A percentile compares a stretch with the other conserved stretches of the same genome.
phyloP scores from a whole-genome alignment of 495 filamentous ascomycete genomes.

The Ramalina intermedia region DNA sequence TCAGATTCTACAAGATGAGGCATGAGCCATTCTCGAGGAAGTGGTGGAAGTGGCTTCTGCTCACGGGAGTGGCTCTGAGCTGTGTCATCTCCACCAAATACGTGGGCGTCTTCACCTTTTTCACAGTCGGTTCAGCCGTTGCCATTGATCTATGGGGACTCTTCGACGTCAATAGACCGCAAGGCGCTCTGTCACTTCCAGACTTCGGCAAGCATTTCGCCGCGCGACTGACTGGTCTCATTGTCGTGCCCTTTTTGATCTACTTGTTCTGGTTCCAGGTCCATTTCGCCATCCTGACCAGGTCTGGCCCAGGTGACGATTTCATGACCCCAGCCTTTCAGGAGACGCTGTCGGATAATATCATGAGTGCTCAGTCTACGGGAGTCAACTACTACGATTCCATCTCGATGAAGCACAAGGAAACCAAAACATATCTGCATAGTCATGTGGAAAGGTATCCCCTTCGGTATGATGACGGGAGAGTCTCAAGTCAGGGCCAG shows the following conservation, averaged over 20 bases:
- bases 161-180: slow-evolving; percentile 68
- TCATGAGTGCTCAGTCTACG: slow-evolving; percentile 73
- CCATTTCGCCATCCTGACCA: slow-evolving; percentile 78
- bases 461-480: slow-evolving; percentile 89
- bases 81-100: slow-evolving; percentile 99
- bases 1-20: slow-evolving; percentile 94
- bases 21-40: slow-evolving; percentile 82
- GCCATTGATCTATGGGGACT: slow-evolving; percentile 90
- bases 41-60: slow-evolving; percentile 98
- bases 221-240: slow-evolving; percentile 68
- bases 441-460: slow-evolving; percentile 84
- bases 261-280: slow-evolving; percentile 99
- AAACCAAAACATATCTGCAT: slow-evolving; percentile 91
- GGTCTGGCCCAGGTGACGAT: slow-evolving; percentile 89
- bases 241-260: slow-evolving; percentile 87
- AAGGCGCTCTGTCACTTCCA: slow-evolving; percentile 59
- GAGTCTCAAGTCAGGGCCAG: slow-evolving; percentile 93
- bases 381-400: slow-evolving; percentile 81
- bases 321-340: slow-evolving; percentile 99
- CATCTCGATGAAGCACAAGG: slow-evolving; percentile 85
- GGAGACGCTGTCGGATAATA: slow-evolving; percentile 87
- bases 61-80: slow-evolving; percentile 86
- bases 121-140: slow-evolving; percentile 91
- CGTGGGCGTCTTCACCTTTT: slow-evolving; percentile 90
- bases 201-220: slow-evolving; percentile 81